Conservation (phyloP, 2,329 filamentous ascomycete genomes). For the Dactylellina drechsleri region DNA sequence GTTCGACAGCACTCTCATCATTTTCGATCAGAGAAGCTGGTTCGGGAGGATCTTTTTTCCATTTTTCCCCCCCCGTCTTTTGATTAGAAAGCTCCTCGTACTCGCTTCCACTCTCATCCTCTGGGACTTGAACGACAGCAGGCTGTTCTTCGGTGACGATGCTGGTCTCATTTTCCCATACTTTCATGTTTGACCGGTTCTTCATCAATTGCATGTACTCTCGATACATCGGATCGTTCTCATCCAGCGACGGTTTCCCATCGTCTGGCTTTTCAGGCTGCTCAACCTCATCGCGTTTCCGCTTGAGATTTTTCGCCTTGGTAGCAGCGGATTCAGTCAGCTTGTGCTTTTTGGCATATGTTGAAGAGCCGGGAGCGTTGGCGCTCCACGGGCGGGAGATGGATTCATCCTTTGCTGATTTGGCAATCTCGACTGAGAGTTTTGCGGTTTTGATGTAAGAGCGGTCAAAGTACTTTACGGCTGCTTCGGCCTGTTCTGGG, state of each 20-base stretch:
- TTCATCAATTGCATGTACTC: conserved; percentile 89
- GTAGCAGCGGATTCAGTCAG: conserved; percentile 25
- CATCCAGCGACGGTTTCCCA: conserved; percentile 56
- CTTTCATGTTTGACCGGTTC: conserved; percentile 72
- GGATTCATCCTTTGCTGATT: conserved; percentile 67
- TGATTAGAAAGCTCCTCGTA: conserved; percentile 72
- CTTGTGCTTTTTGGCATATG: conserved; percentile 59
- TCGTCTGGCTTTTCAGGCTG: conserved; percentile 51
- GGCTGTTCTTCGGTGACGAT: conserved; percentile 33
- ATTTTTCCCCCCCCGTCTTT: conserved; percentile 65
- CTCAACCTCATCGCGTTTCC: conserved; percentile 71
- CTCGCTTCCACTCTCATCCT: conserved; percentile 76
- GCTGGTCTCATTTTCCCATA: conserved; percentile 68
- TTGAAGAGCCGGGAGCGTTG: conserved; percentile 58
- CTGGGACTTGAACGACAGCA: conserved; percentile 47
- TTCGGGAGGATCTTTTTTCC: conserved; percentile 59
- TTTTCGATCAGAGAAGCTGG: neutral
- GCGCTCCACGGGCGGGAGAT: conserved; percentile 62
- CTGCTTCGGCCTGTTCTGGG: conserved; percentile 79
- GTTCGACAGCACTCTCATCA: conserved; percentile 27
- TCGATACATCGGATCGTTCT: conserved; percentile 79
- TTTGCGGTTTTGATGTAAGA: conserved; percentile 96
- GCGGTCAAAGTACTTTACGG: conserved; percentile 94
- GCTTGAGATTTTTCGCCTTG: conserved; percentile 68
- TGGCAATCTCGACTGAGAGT: conserved; percentile 87